A percentile compares a stretch with the other conserved stretches of the same genome.
phyloP scores from a whole-genome alignment of 2,329 filamentous ascomycete species.

The Emydomyces testavorans region DNA sequence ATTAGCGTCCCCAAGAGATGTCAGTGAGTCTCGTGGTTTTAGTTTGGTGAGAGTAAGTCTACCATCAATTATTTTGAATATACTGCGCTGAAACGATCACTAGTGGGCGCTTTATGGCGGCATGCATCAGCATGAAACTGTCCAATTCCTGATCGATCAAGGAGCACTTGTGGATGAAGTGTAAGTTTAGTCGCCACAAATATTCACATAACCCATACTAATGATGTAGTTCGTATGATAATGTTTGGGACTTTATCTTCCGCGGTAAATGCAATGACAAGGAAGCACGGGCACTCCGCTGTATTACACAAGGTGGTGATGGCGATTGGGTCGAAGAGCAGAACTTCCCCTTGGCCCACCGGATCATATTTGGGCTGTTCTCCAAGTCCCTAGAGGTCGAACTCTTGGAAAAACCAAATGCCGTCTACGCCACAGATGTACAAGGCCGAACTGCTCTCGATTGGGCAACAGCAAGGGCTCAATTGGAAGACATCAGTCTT shows the following conservation, averaged over 20 bases:
- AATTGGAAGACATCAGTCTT: slow-evolving; percentile 14
- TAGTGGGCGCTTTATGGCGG: slow-evolving; percentile 25
- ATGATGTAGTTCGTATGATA: no score
- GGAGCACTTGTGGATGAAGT: slow-evolving; percentile 24
- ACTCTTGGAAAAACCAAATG: slow-evolving; percentile 15
- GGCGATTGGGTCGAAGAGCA: slow-evolving; percentile 20
- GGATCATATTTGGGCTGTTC: slow-evolving; percentile 19
- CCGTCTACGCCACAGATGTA: slow-evolving; percentile 18
- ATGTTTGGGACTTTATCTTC: no score
- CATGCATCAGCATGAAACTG: slow-evolving; percentile 24
- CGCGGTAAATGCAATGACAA: no score
- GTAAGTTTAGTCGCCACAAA: no score
- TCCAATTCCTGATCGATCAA: slow-evolving; percentile 21
- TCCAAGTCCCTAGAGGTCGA: slow-evolving; percentile 16
- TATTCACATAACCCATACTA: no score
- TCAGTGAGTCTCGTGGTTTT: slow-evolving; percentile 26
- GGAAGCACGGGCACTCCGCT: no score
- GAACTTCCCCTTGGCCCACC: slow-evolving; percentile 19
- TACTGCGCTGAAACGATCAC: no score
- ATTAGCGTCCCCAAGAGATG: slow-evolving; percentile 24
- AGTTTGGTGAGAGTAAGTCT: slow-evolving; percentile 19
- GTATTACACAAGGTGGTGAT: no score
- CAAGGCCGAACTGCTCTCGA: slow-evolving; percentile 20
- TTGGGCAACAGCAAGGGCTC: slow-evolving; percentile 21
- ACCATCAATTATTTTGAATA: no score